Conservation (phyloP, 768 basidiomycete genomes). For the Mycena sanguinolenta region DNA sequence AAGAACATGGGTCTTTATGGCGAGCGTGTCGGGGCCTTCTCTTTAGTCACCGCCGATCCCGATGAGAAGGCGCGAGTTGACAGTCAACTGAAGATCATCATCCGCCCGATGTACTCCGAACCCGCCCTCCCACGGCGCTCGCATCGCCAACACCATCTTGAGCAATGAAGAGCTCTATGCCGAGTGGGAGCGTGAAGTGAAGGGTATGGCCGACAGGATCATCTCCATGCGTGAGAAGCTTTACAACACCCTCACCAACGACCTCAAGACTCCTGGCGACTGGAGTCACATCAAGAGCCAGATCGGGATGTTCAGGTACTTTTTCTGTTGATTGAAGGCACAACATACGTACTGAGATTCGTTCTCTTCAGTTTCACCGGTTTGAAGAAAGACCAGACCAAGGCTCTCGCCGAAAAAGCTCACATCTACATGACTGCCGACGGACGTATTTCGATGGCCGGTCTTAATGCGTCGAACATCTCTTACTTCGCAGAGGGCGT, state of each 20-base stretch:
- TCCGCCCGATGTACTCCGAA: slow-evolving; percentile 99
- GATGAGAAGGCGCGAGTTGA: slow-evolving; percentile 90
- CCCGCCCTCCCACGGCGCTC: slow-evolving; percentile 92
- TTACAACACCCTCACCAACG: slow-evolving; percentile 81
- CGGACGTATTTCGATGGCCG: slow-evolving; percentile 95
- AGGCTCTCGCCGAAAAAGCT: slow-evolving; percentile 86
- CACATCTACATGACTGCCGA: slow-evolving; percentile 96
- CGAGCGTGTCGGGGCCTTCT: slow-evolving; percentile 98
- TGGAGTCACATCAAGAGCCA: slow-evolving; percentile 97
- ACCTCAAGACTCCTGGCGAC: slow-evolving; percentile 90
- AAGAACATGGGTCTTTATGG: slow-evolving; percentile 99
- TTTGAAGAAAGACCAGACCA: slow-evolving; percentile 82
- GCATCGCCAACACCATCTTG: slow-evolving; percentile 88
- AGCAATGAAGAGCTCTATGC: slow-evolving; percentile 78
- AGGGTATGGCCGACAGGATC: slow-evolving; percentile 95
- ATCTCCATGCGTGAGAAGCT: slow-evolving; percentile 92
- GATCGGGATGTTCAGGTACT: slow-evolving; percentile 97
- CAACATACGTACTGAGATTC: slow-evolving; percentile 2
- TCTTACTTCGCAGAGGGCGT: slow-evolving; percentile 92
- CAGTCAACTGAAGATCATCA: slow-evolving; percentile 94
- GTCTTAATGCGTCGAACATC: slow-evolving; percentile 86
- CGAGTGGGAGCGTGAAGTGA: slow-evolving; percentile 93
- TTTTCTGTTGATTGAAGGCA: slow-evolving; percentile 10
- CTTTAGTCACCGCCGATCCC: slow-evolving; percentile 75
- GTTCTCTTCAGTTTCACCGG: slow-evolving; percentile 80